Evolutionary conservation across 345 rosid species (phyloP).

Genomic region (Rhodomyrtus tomentosa): DNA sequence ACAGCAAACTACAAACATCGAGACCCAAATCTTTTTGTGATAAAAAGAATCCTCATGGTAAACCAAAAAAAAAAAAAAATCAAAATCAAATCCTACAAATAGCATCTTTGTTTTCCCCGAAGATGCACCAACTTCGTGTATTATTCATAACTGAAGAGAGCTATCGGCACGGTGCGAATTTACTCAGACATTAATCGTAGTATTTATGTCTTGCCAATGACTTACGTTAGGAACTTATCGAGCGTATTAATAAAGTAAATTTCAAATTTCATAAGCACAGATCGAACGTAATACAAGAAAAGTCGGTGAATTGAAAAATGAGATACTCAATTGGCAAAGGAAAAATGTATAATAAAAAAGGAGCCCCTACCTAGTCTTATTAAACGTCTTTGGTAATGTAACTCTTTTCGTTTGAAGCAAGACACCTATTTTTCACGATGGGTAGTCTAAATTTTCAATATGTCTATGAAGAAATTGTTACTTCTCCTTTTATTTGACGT

Average conservation of each 20-base stretch:
- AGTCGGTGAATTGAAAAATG: background rate
- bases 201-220: background rate
- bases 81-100: background rate
- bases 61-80: too few species aligned
- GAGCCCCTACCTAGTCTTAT: background rate
- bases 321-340: background rate
- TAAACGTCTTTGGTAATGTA: background rate
- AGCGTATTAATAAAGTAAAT: background rate
- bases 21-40: background rate
- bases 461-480: background rate
- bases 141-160: background rate
- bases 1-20: background rate
- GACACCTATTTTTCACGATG: background rate
- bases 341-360: background rate
- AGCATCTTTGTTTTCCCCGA: background rate
- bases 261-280: background rate
- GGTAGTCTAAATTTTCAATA: background rate
- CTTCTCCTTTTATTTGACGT: background rate
- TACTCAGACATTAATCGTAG: background rate
- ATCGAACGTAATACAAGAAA: background rate
- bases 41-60: background rate
- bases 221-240: background rate
- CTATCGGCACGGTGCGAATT: background rate
- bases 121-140: background rate
- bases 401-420: background rate